Evolutionary conservation across 805 yeast species (phyloP).

Genomic region (Soucietia sequanensis): DNA sequence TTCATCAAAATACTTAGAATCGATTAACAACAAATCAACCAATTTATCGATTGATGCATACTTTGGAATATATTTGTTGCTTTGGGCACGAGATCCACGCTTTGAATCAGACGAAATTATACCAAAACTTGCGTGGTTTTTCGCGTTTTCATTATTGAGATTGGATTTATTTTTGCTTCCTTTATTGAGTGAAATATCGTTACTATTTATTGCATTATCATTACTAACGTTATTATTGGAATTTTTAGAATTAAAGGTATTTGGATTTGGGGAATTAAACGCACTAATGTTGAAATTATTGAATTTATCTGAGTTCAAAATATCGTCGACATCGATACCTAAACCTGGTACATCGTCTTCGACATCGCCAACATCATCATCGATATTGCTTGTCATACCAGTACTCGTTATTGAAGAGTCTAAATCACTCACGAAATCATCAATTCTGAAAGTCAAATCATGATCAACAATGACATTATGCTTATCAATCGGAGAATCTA

Average conservation of each 20-base stretch:
- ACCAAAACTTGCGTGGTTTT: conserved; percentile 6
- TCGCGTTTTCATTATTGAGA: background rate
- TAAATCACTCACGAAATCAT: conserved; percentile 31
- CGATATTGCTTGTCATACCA: conserved; percentile 14
- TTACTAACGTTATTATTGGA: background rate
- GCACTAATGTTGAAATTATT: conserved; percentile 25
- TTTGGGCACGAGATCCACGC: conserved; percentile 2
- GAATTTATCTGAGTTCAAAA: conserved; percentile 39
- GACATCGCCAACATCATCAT: conserved; percentile 27
- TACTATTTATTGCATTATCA: background rate
- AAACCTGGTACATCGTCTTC: conserved; percentile 40
- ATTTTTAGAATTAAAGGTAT: conserved; percentile 6
- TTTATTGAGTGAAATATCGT: conserved; percentile 1
- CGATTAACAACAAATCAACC: conserved; percentile 71
- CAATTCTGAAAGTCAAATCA: conserved; percentile 34
- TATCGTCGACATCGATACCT: conserved; percentile 44
- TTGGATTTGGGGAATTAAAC: conserved; percentile 1
- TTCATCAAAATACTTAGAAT: conserved; percentile 60
- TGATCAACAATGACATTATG: conserved; percentile 28
- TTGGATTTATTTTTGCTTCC: background rate
- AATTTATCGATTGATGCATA: conserved; percentile 70
- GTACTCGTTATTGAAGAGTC: conserved; percentile 18
- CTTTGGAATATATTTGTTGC: conserved; percentile 30
- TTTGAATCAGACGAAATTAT: conserved; percentile 14
- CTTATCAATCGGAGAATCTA: conserved; percentile 15